A percentile compares a stretch with the other conserved stretches of the same genome.
phyloP scores from a whole-genome alignment of 371 early-diverging fungal species.

The Apophysomyces ossiformis region DNA sequence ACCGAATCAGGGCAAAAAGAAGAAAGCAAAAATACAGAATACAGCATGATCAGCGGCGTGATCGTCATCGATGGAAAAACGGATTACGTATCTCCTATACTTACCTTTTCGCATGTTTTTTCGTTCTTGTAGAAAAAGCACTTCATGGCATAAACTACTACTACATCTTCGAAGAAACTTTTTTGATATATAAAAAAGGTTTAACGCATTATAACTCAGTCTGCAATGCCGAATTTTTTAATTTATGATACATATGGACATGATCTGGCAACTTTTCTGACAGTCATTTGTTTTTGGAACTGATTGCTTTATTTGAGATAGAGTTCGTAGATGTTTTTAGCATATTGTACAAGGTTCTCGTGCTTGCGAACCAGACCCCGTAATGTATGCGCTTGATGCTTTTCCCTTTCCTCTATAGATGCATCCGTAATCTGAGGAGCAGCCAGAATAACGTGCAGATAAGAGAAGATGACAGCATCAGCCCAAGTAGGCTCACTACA shows the following conservation, averaged over 20 bases:
- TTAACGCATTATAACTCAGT: no score
- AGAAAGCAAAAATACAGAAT: conserved; percentile 22
- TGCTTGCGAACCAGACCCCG: conserved; percentile 53
- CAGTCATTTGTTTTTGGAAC: not conserved
- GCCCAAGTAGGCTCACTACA: conserved; percentile 56
- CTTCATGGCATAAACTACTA: no score
- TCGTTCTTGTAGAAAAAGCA: no score
- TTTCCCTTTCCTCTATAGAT: conserved; percentile 37
- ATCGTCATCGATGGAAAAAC: not conserved
- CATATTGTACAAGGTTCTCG: conserved; percentile 60
- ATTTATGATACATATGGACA: no score
- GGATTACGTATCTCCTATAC: not conserved
- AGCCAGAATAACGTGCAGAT: conserved; percentile 60
- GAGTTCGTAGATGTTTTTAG: conserved; percentile 42
- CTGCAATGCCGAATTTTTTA: no score
- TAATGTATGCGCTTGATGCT: conserved; percentile 45
- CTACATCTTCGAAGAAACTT: no score
- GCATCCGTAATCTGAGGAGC: conserved; percentile 33
- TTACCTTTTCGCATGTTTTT: no score
- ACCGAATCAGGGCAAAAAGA: conserved; percentile 20
- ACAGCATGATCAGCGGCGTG: conserved; percentile 9
- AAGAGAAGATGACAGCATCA: conserved; percentile 66
- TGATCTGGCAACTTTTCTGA: no score
- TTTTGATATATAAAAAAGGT: no score
- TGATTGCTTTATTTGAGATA: conserved; percentile 25